These are phyloP conservation scores for Trifolium subterraneum DNA, from an alignment of 306 rosid species.

Conservation along the genomic window DNA sequence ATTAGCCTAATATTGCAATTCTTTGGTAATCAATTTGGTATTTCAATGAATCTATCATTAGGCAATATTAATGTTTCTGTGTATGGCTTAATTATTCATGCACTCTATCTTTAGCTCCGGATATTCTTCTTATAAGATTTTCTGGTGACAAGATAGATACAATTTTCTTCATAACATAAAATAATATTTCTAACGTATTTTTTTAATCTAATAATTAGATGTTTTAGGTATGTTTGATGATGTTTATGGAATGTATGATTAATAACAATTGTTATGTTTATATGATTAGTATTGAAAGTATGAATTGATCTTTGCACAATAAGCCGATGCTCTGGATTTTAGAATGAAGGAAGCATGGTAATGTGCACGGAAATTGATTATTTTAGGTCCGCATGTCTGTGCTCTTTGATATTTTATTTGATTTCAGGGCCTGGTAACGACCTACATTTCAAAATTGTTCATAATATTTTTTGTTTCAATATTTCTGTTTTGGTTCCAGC, in stretches of 20 bases:
- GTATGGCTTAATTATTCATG: neutral
- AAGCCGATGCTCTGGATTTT: conserved; percentile 97
- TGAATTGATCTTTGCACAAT: conserved; percentile 66
- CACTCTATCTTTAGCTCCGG: conserved; percentile 38
- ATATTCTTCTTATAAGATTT: neutral
- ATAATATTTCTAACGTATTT: too few species aligned
- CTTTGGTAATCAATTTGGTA: conserved; percentile 20
- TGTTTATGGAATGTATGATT: too few species aligned
- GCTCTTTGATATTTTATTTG: conserved; percentile 65
- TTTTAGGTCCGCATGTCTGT: conserved; percentile 86
- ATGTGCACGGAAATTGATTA: conserved; percentile 72
- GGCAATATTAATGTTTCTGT: conserved; percentile 11
- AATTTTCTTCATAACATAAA: neutral
- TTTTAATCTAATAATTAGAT: too few species aligned
- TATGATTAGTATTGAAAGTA: neutral
- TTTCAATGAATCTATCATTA: conserved; percentile 53
- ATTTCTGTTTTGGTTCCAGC: too few species aligned
- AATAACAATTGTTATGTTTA: too few species aligned
- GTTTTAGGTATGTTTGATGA: too few species aligned
- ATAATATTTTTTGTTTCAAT: too few species aligned
- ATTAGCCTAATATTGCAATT: conserved; percentile 54
- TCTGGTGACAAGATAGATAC: conserved; percentile 43
- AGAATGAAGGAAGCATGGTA: conserved; percentile 88
- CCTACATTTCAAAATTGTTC: too few species aligned
- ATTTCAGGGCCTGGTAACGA: conserved; percentile 96